Evolutionary conservation across 352 stramenopile species (phyloP).

Genomic region (Phytophthora sp.): DNA sequence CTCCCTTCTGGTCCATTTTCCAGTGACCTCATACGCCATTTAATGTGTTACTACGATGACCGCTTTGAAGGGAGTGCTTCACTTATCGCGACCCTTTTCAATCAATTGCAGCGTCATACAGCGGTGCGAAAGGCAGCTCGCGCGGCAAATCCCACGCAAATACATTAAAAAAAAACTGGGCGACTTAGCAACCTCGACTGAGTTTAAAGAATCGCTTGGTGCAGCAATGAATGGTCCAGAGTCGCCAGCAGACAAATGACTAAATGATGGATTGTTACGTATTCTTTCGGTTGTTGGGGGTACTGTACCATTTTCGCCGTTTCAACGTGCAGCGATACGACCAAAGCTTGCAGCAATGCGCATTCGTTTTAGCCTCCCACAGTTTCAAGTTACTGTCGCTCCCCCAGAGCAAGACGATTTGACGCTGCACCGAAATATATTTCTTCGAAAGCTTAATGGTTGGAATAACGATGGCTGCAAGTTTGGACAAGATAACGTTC

Average conservation of each 20-base stretch:
- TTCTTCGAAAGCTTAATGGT: too few species aligned
- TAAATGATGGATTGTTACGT: not conserved
- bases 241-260: not conserved
- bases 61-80: not conserved
- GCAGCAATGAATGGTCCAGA: not conserved
- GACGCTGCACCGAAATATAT: too few species aligned
- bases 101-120: not conserved
- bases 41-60: not conserved
- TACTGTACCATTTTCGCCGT: not conserved
- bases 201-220: not conserved
- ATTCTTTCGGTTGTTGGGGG: not conserved
- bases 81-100: not conserved
- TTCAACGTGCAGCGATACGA: not conserved
- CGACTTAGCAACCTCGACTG: not conserved
- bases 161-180: not conserved
- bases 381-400: not conserved
- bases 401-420: not conserved
- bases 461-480: too few species aligned
- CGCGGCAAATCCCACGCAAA: not conserved
- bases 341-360: not conserved
- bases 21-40: not conserved
- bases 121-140: not conserved
- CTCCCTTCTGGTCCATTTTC: not conserved
- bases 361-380: not conserved
- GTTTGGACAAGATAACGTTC: too few species aligned